Base-by-base conservation (phyloP, 2,329 filamentous ascomycete species). In the Arthroderma uncinatum region DNA sequence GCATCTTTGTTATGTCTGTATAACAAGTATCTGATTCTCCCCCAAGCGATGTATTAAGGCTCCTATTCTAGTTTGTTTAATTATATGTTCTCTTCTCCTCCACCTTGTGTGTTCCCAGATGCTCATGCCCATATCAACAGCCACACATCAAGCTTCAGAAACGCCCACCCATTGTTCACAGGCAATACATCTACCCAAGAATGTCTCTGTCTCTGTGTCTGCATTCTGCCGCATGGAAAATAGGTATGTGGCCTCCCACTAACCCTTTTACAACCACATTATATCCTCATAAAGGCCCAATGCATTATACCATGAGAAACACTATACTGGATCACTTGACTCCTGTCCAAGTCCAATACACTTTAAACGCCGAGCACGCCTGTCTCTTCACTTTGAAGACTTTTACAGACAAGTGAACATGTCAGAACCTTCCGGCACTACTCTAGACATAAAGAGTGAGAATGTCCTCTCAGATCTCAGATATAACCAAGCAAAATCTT, bases 31-130 rank as follows among this genome's bases (percentile, higher is more conserved):
- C 50, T 53, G 36, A 53, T 53, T 25, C 37, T 55, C 37, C 36
- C 28, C 39, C 57, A n/a, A 42, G 56, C 48, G 12, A n/a, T 44
- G 21, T 40, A 44, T 58, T 60, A 61, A 40, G 36, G 39, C 25
- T n/a, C 16, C 40, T 47, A 19, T 54, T 53, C 16, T 19, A 42
- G 47, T 33, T 57, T 52, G 36, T 44, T 58, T 53, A 36, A 58
- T 37, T 53, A 40, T 23, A 37, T 37, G 30, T 40, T 34, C 30
- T 47, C 36, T 56, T 53, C 44, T 58, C 52, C 12, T 50, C 10
- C 53, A n/a, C 16, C 28, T 30, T 30, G 7, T 30, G 28, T 30
- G 28, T 30, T 30, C 7, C 28, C 28, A 30, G 28, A 30, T 30
- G 28, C 28, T 30, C 28, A 30, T 4, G 7, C 28, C 7, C 28